phyloP scores from a whole-genome alignment of 1,284 basidiomycete species.

The Wallemia mellicola region DNA sequence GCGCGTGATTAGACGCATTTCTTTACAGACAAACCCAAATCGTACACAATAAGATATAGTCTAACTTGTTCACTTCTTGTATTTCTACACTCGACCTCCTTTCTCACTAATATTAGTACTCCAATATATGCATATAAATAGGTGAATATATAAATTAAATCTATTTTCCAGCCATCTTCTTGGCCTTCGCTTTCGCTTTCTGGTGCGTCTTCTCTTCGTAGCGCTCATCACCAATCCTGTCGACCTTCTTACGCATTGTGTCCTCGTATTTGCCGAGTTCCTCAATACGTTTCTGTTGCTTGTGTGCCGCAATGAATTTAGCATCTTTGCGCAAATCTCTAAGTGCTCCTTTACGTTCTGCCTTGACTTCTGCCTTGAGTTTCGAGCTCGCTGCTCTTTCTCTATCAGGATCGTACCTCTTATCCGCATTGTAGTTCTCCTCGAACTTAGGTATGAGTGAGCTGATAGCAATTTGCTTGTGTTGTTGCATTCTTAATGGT shows the following conservation, averaged over 20 bases:
- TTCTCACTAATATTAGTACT: background rate
- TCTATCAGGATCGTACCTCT: constrained; percentile 71
- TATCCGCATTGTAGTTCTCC: constrained; percentile 42
- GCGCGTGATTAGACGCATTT: background rate
- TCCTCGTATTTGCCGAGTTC: constrained; percentile 50
- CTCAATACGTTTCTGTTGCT: constrained; percentile 49
- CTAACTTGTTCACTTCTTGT: no score
- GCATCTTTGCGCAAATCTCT: constrained; percentile 87
- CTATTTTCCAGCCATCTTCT: constrained; percentile 33
- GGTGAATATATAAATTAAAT: background rate
- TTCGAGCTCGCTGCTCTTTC: constrained; percentile 68
- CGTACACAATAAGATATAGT: no score
- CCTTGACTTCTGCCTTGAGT: constrained; percentile 63
- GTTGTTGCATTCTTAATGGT: constrained; percentile 62
- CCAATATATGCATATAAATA: background rate
- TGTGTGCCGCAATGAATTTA: constrained; percentile 62
- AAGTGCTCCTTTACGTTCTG: constrained; percentile 90
- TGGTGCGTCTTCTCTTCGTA: constrained; percentile 86
- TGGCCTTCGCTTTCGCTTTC: constrained; percentile 43
- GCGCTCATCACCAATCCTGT: constrained; percentile 57
- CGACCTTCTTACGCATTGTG: constrained; percentile 52
- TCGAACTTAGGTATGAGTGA: constrained; percentile 87
- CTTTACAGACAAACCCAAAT: background rate
- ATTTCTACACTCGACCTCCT: background rate
- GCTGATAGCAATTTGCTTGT: constrained; percentile 86